These are phyloP conservation scores for Ophiocordyceps robertsii DNA, from an alignment of 2,329 filamentous ascomycete genomes.

Conservation along the genomic window DNA sequence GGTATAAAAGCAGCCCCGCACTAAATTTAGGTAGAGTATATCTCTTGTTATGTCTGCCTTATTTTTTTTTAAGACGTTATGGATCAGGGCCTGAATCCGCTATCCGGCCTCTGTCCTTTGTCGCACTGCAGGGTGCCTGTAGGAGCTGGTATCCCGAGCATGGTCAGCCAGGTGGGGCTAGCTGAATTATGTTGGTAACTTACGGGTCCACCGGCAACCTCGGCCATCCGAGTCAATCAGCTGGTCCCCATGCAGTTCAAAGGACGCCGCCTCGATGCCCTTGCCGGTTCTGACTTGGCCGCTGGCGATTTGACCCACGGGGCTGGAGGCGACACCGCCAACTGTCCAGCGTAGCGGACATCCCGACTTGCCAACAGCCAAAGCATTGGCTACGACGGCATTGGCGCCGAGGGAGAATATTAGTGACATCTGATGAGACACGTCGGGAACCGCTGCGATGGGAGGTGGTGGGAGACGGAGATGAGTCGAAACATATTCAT, in stretches of 20 bases:
- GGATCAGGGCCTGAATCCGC: no score
- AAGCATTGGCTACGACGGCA: constrained; percentile 5
- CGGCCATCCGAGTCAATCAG: constrained; percentile 42
- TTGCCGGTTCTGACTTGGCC: constrained; percentile 43
- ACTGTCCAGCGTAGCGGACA: constrained; percentile 35
- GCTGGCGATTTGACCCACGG: constrained; percentile 44
- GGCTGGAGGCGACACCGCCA: constrained; percentile 33
- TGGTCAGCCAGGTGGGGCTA: no score
- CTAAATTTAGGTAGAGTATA: no score
- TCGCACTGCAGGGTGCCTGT: constrained; percentile 52
- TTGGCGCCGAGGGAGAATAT: neutral
- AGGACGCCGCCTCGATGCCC: constrained; percentile 28
- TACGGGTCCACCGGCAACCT: constrained; percentile 51
- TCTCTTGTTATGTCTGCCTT: no score
- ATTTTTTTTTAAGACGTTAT: no score
- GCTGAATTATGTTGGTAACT: constrained; percentile 8
- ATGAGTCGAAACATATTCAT: no score
- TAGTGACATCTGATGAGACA: no score
- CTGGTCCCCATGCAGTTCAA: constrained; percentile 38
- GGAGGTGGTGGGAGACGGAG: no score
- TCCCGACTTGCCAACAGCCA: constrained; percentile 5
- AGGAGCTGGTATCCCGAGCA: constrained; percentile 21
- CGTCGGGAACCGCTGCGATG: no score
- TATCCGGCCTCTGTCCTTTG: constrained; percentile 29
- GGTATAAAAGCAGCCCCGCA: no score